Percentiles rank a stretch among this genome's conserved stretches.
Evolutionary conservation across 495 filamentous ascomycete species (phyloP).

Genomic region (Umbilicaria muhlenbergii): DNA sequence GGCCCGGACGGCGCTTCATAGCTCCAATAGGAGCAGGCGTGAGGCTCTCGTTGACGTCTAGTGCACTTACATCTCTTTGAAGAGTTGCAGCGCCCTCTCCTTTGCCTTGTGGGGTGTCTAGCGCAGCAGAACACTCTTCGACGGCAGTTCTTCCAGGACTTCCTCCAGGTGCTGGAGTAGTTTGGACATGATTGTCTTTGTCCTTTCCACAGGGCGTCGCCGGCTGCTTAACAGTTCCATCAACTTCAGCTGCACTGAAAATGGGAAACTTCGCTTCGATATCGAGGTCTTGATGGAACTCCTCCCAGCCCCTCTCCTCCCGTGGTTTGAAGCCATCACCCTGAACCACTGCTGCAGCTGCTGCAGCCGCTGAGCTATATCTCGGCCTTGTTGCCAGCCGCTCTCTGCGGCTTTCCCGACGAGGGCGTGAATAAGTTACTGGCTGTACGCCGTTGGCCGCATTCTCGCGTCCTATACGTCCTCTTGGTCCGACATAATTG

Average conservation of each 20-base stretch:
- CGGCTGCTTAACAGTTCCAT: conserved; percentile 29
- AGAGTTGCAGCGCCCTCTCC: conserved; percentile 19
- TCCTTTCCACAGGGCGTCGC: conserved; percentile 3
- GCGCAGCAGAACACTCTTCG: conserved; percentile 1
- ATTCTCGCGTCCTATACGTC: conserved; percentile 24
- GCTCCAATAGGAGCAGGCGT: conserved; percentile 1
- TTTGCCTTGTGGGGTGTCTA: conserved; percentile 1
- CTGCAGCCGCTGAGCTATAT: conserved; percentile 70
- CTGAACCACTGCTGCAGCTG: conserved; percentile 68
- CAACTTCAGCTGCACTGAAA: conserved; percentile 71
- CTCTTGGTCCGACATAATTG: conserved; percentile 26
- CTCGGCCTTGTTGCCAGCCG: conserved; percentile 12
- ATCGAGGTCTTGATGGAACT: conserved; percentile 91
- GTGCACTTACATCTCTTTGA: too few relatives aligned
- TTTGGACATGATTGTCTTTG: conserved; percentile 14
- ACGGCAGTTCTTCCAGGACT: neutral
- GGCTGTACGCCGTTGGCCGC: conserved; percentile 21
- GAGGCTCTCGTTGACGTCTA: too few relatives aligned
- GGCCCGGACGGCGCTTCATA: conserved; percentile 43
- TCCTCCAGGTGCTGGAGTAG: conserved; percentile 23
- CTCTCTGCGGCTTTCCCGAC: conserved; percentile 15
- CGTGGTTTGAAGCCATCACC: conserved; percentile 92
- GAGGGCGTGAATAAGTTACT: conserved; percentile 24
- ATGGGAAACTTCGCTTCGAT: conserved; percentile 63
- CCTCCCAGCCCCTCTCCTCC: conserved; percentile 92